Percentiles rank a stretch among this genome's conserved stretches.
These are phyloP conservation scores for Ustilago loliicola DNA, from an alignment of 1,284 basidiomycete genomes.

Conservation along the genomic window DNA sequence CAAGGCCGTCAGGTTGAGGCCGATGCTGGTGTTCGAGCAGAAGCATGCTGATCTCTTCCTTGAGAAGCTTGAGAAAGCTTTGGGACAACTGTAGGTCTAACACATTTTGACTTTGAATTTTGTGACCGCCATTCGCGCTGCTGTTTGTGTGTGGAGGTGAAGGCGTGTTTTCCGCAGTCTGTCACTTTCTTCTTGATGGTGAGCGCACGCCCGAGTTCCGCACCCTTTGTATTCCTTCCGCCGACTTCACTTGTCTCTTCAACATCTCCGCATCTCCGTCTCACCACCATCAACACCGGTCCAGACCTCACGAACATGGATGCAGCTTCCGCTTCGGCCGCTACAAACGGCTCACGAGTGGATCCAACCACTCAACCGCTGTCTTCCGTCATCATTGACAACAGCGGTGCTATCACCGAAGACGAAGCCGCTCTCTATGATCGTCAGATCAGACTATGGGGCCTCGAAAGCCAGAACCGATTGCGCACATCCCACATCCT, in stretches of 20 bases:
- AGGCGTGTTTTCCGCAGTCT: conserved; percentile 12
- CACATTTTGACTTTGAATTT: background rate
- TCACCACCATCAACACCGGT: background rate
- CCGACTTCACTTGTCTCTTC: conserved; percentile 3
- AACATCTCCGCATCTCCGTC: conserved; percentile 1
- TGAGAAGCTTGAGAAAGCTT: conserved; percentile 65
- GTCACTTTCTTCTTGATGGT: conserved; percentile 1
- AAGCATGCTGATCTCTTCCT: conserved; percentile 72
- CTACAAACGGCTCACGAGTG: background rate
- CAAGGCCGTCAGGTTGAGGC: conserved; percentile 72
- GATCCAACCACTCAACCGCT: conserved; percentile 6
- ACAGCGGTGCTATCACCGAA: conserved; percentile 64
- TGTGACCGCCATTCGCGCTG: background rate
- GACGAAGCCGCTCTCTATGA: conserved; percentile 92
- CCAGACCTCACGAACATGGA: background rate
- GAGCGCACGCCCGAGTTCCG: conserved; percentile 18
- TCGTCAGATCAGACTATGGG: conserved; percentile 97
- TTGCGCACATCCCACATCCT: conserved; percentile 95
- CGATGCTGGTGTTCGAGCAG: conserved; percentile 73
- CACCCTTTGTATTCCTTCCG: background rate
- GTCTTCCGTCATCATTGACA: background rate
- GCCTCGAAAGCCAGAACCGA: conserved; percentile 94
- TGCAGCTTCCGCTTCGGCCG: background rate
- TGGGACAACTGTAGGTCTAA: conserved; percentile 18
- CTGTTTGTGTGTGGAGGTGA: conserved; percentile 20